Evolutionary conservation across 2,329 filamentous ascomycete genomes (phyloP), one percentile per base, ranked within the genome.

Genomic region (Fusarium annulatum): DNA sequence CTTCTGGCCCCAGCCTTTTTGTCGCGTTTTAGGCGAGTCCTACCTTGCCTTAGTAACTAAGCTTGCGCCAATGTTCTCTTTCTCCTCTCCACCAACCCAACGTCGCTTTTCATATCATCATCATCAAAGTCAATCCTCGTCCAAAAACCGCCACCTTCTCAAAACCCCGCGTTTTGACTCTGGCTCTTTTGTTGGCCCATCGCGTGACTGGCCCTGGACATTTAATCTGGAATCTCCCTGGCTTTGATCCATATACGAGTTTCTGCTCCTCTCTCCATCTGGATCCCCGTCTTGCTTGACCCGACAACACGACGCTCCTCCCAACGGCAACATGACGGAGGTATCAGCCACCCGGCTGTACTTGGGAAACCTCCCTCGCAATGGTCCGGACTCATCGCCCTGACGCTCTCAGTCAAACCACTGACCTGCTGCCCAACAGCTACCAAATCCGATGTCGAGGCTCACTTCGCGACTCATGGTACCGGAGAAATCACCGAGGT

Each of bases 401-500:
- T 72, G 72, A 73, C 64, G 72, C 72, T 78, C 76, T 74, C 79
- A 78, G 78, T 74, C 75, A 73, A 73, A 62, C 81, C 74, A 81
- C 86, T 89, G 83, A 88, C 86, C 80, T 75, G 80, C 80, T 82
- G 79, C 82, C 80, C 82, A 73, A 82, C 86, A 97, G 95, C 94
- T 86, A 98, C 95, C 85, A 98, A 98, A 88, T 91, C 94, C 85
- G 96, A 99, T 83, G 93, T 99, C 83, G 95, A 98, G 86, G 91
- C 92, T 80, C 96, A 98, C 85, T 99, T 99, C 86, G 92, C 92
- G 83, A 94, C 92, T 81, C 95, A 98, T 91, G 96, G 96, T 82
- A 96, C 95, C 78, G 96, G 96, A 84, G 95, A 97, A 84, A 98
- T 99, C 82, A 96, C 93, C 77, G 96, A 99, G 87, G 96, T 99